These are phyloP conservation scores for Arctium lappa DNA, from an alignment of 129 eudicot species.

Conservation along the genomic window DNA sequence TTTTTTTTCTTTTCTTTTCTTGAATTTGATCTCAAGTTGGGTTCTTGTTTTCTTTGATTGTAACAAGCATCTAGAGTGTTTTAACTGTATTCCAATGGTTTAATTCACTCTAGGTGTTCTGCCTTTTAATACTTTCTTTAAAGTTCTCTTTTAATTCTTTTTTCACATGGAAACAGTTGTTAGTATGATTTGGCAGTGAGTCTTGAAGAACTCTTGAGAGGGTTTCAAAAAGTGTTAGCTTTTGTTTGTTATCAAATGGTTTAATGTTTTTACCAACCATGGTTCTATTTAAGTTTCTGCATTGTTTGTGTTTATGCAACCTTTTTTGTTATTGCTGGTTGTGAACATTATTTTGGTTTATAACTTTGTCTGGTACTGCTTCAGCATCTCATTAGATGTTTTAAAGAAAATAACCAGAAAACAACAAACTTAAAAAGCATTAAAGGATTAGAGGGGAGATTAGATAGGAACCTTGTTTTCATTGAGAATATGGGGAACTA, in stretches of 20 bases:
- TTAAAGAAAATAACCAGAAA: background rate
- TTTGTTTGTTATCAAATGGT: conserved; percentile 7
- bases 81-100: background rate
- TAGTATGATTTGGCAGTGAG: conserved; percentile 2
- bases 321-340: background rate
- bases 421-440: background rate
- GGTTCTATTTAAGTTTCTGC: background rate
- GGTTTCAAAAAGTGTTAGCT: background rate
- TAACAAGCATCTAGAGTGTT: conserved; percentile 6
- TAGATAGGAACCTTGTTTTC: too few relatives aligned
- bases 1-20: background rate
- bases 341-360: background rate
- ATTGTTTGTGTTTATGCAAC: background rate
- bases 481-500: background rate
- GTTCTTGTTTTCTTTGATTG: conserved; percentile 20
- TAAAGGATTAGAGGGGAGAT: background rate
- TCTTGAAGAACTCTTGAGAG: background rate
- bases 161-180: conserved; percentile 10
- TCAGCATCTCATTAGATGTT: background rate
- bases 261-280: background rate
- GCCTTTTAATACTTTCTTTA: background rate
- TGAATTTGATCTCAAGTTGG: conserved; percentile 16
- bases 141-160: background rate
- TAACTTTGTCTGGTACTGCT: background rate
- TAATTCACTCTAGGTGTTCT: conserved; percentile 7